phyloP scores from a whole-genome alignment of 805 yeast species.

The Vanderwaltozyma tropicalis region DNA sequence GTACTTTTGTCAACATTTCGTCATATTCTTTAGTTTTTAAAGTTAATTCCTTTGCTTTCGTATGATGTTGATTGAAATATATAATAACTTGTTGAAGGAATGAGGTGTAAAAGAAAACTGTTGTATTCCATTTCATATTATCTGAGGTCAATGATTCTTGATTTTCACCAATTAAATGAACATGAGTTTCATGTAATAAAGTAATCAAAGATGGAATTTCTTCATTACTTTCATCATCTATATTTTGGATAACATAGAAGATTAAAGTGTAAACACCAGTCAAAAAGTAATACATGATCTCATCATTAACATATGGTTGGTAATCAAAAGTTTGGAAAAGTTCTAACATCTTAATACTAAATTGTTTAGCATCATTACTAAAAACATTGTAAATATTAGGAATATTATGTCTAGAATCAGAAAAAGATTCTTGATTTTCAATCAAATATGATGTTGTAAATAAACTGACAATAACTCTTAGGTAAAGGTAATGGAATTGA shows the following conservation, averaged over 20 bases:
- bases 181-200: slow-evolving; percentile 9
- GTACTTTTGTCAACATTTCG: slow-evolving; percentile 7
- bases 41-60: not conserved
- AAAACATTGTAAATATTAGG: slow-evolving; percentile 7
- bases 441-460: slow-evolving; percentile 15
- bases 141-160: slow-evolving; percentile 9
- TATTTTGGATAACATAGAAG: slow-evolving; percentile 12
- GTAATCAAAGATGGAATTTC: slow-evolving; percentile 7
- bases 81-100: slow-evolving; percentile 11
- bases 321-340: slow-evolving; percentile 12
- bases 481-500: slow-evolving; percentile 16
- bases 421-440: slow-evolving; percentile 14
- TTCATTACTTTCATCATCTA: slow-evolving; percentile 8
- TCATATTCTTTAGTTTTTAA: slow-evolving; percentile 5
- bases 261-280: slow-evolving; percentile 18
- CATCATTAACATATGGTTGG: slow-evolving; percentile 17
- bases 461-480: slow-evolving; percentile 11
- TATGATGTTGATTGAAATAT: slow-evolving; percentile 5
- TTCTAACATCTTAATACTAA: slow-evolving; percentile 12
- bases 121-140: slow-evolving; percentile 20
- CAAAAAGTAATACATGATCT: slow-evolving; percentile 13
- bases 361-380: slow-evolving; percentile 6
- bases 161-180: slow-evolving; percentile 13
- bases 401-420: slow-evolving; percentile 10
- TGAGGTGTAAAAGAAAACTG: slow-evolving; percentile 17